Base-by-base conservation (phyloP, 2,329 filamentous ascomycete genomes). In the Hypomyces perniciosus region DNA sequence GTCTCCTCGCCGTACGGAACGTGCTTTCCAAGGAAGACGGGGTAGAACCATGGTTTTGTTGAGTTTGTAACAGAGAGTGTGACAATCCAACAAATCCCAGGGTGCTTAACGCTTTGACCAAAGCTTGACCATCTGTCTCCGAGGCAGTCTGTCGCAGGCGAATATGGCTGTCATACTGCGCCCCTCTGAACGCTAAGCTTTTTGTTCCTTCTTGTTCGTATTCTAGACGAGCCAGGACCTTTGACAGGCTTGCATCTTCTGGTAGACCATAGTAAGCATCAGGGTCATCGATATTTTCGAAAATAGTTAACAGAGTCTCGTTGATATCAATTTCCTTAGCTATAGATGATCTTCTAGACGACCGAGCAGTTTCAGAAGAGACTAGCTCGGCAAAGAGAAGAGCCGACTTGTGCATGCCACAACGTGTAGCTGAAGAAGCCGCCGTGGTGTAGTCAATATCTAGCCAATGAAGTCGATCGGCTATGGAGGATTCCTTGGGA, bases 191-290 rank as follows among this genome's bases (percentile, higher is more conserved):
- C 27, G 93, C 85, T 13, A 99, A 77, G 56, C 88, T 92, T 63
- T 95, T 95, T 46, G 84, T 76, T 0, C 91, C 91, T 59, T 95
- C 86, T 45, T 84, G 85, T 69, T 99, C 93, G 63, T 96, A 92
- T 58, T 96, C 90, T 4, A 97, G 77, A 8, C 88, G 84, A 46
- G 86, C 81, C 52, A 97, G 74, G 1, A 97, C 86, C 8, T 86
- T 89, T 12, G 80, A 75, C 12, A 99, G 71, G 51, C 84, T 90
- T 6, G 90, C 80, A 38, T 81, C 81, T 66, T 95, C 87, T 39
- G 88, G 81, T 6, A 96, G 78, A 4, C 93, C 95, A 63, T 99
- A 99, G 66, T 95, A 99, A 1, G 90, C 86, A 66, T 99, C 93
- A 2, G 91, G 92, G 61, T 99, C 95, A 62, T 96, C 91, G 43